Evolutionary conservation across 2,329 filamentous ascomycete genomes (phyloP), one percentile per base, ranked within the genome.

Genomic region (Fusarium penzigii): DNA sequence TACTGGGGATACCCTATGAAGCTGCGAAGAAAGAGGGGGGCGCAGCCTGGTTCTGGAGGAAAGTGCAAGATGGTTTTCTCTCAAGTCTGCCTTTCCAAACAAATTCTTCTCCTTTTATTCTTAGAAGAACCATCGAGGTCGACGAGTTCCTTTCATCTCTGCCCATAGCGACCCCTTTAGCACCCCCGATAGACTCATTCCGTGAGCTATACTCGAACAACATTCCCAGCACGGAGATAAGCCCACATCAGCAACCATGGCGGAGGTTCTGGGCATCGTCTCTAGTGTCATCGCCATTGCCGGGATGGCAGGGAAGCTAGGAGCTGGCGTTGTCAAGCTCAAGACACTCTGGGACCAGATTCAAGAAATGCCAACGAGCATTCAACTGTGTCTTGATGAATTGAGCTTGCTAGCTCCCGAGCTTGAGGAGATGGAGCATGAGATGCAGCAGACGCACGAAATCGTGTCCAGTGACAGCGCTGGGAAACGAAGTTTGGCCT

Each of bases 281-380:
- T 55, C 57, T 0, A 49, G 57, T 25, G 50, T 52, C 12, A 62
- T 62, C 29, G 51, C 59, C 5, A 43, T 62, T 5, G 49, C 56
- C 2, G 46, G 49, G 9, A 50, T 58, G 5, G 59, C 44, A 0
- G 54, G 52, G 3, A 60, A 62, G 25, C n/a, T 62, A 2, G 55
- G 45, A 14, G 42, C 50, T 1, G 58, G 48, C 12, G 44, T 40
- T 0, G 17, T 58, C 2, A 36, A 39, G 9, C 52, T 62, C 1
- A 62, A 60, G 7, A 45, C 46, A 0, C 46, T 62, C 9, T 62
- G 59, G 59, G 42, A 58, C 3, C 55, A 62, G 29, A 52, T 61
- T 0, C 52, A 60, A 6, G 44, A 59, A 29, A 48, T 58, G 2
- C 57, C 56, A 0, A 10, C 41, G 0, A 57, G 41, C 8, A 47